phyloP scores from a whole-genome alignment of 2,329 filamentous ascomycete species.

The Epichloe sp. region DNA sequence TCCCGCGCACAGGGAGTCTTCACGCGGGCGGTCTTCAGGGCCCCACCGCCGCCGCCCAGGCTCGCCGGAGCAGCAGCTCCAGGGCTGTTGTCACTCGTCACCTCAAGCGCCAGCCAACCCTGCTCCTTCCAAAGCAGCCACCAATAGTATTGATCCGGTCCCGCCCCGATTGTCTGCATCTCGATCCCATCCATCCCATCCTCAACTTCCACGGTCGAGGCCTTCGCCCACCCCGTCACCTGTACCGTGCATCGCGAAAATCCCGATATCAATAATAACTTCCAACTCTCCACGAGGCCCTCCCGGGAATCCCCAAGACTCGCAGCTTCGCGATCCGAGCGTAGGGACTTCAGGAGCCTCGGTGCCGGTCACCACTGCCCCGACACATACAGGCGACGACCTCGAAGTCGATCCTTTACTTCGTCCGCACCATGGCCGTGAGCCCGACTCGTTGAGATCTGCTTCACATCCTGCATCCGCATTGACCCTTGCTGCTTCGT shows the following conservation, averaged over 20 bases:
- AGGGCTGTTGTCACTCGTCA: background rate
- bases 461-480: conserved; percentile 13
- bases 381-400: conserved; percentile 10
- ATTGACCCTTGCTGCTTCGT: conserved; percentile 8
- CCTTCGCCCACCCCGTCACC: background rate
- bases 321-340: background rate
- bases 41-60: background rate
- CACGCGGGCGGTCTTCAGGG: background rate
- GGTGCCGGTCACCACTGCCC: conserved; percentile 3
- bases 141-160: background rate
- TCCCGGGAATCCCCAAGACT: background rate
- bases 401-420: conserved; percentile 4
- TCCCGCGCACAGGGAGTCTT: too few species aligned
- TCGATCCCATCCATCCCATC: conserved; percentile 7
- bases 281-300: background rate
- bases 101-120: background rate
- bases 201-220: conserved; percentile 5
- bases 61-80: background rate
- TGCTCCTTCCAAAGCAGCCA: background rate
- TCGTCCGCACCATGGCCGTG: conserved; percentile 10
- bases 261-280: background rate
- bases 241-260: background rate
- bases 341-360: background rate
- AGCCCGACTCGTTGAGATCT: conserved; percentile 15
- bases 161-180: conserved; percentile 2